Conservation (phyloP, 1,284 basidiomycete genomes). For the Cerioporus squamosus region DNA sequence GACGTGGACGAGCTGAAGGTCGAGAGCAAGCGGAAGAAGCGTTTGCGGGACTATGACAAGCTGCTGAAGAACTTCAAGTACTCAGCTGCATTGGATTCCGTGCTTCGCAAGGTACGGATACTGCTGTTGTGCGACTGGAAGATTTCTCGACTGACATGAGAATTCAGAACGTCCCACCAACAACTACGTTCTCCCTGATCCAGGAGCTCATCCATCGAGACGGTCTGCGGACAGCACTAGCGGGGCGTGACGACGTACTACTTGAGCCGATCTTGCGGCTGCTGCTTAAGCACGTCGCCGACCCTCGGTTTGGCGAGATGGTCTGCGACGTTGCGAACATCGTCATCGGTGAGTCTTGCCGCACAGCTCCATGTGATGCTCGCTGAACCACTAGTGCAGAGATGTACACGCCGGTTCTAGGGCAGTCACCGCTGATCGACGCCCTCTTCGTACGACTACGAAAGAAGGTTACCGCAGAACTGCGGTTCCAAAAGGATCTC, state of each 20-base stretch:
- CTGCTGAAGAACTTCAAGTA: conserved; percentile 95
- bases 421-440: conserved; percentile 94
- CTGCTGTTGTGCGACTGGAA: not conserved
- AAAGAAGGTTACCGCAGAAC: conserved; percentile 84
- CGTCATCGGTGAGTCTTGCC: conserved; percentile 73
- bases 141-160: conserved; percentile 7
- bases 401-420: conserved; percentile 89
- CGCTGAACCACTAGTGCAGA: conserved; percentile 53
- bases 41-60: conserved; percentile 88
- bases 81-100: conserved; percentile 90
- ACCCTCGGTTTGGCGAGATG: conserved; percentile 90
- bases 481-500: conserved; percentile 91
- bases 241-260: conserved; percentile 92
- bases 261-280: conserved; percentile 91
- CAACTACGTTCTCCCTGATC: conserved; percentile 89
- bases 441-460: conserved; percentile 83
- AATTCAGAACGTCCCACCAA: conserved; percentile 74
- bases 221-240: conserved; percentile 85
- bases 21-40: conserved; percentile 74
- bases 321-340: conserved; percentile 85
- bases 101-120: conserved; percentile 74
- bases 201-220: conserved; percentile 95
- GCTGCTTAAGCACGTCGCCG: conserved; percentile 84
- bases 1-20: conserved; percentile 77
- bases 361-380: not conserved